A percentile compares a stretch with the other conserved stretches of the same genome.
These are phyloP conservation scores for Serendipita sp. DNA, from an alignment of 1,284 basidiomycete genomes.

Conservation along the genomic window DNA sequence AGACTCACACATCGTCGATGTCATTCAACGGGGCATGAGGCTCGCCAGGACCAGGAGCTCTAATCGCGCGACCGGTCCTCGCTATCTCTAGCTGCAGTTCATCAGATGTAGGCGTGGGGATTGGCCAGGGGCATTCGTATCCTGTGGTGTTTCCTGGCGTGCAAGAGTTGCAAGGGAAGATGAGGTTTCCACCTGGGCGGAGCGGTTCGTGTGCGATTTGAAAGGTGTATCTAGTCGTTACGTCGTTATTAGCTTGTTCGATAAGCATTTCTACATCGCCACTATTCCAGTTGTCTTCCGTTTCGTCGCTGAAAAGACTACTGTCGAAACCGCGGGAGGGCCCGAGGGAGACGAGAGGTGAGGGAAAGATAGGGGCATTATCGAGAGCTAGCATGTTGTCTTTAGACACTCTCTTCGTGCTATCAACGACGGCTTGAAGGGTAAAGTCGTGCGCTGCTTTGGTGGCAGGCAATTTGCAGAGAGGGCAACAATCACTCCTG, in stretches of 20 bases:
- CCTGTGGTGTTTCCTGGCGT: not conserved
- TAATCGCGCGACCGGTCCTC: not conserved
- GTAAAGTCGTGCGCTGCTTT: not conserved
- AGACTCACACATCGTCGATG: not conserved
- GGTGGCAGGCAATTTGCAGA: not conserved
- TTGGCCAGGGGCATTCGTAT: not conserved
- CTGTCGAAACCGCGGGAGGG: not conserved
- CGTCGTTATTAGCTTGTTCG: not conserved
- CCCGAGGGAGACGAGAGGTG: not conserved
- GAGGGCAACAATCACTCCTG: constrained; percentile 4
- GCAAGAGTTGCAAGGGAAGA: not conserved
- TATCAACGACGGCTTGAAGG: not conserved
- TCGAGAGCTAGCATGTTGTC: not conserved
- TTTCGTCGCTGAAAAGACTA: not conserved
- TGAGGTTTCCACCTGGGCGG: not conserved
- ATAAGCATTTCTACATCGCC: not conserved
- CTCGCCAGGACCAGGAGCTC: not conserved
- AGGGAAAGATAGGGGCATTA: not conserved
- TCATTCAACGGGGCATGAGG: not conserved
- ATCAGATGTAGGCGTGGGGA: not conserved
- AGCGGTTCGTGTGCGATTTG: not conserved
- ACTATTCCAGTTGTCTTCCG: not conserved
- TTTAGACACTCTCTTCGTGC: not conserved
- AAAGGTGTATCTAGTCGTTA: not conserved
- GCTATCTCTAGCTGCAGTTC: not conserved